A percentile compares a stretch with the other conserved stretches of the same genome.
Evolutionary conservation across 805 yeast genomes (phyloP).

Genomic region (Komagataella ulmi): DNA sequence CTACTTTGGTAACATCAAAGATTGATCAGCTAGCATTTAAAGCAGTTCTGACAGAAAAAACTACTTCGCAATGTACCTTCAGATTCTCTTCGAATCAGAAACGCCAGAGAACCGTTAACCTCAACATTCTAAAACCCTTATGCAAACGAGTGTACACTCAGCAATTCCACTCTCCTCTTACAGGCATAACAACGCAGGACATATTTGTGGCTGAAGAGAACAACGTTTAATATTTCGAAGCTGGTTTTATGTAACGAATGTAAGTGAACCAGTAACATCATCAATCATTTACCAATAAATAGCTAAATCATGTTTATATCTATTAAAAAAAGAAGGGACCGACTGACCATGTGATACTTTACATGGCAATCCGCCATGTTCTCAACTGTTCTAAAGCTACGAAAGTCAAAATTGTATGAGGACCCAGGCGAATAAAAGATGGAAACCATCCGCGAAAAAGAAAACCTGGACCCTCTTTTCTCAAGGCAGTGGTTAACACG

Average conservation of each 20-base stretch:
- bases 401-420: constrained; percentile 62
- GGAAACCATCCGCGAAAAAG: constrained; percentile 91
- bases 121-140: not conserved
- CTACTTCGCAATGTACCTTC: not conserved
- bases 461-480: constrained; percentile 61
- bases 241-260: not conserved
- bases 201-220: not conserved
- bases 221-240: no score
- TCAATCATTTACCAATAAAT: constrained; percentile 3
- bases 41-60: not conserved
- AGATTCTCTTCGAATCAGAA: not conserved
- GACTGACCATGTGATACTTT: not conserved
- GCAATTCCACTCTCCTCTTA: not conserved
- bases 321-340: constrained; percentile 1
- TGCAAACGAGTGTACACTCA: not conserved
- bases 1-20: not conserved
- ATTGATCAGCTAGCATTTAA: not conserved
- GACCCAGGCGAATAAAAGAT: constrained; percentile 75
- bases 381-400: constrained; percentile 56
- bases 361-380: constrained; percentile 9
- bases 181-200: not conserved
- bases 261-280: constrained; percentile 2
- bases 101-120: not conserved
- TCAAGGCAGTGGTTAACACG: constrained; percentile 42
- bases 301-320: not conserved